Base-by-base conservation (phyloP, 2,329 filamentous ascomycete species). In the Botrytis hyacinthi region DNA sequence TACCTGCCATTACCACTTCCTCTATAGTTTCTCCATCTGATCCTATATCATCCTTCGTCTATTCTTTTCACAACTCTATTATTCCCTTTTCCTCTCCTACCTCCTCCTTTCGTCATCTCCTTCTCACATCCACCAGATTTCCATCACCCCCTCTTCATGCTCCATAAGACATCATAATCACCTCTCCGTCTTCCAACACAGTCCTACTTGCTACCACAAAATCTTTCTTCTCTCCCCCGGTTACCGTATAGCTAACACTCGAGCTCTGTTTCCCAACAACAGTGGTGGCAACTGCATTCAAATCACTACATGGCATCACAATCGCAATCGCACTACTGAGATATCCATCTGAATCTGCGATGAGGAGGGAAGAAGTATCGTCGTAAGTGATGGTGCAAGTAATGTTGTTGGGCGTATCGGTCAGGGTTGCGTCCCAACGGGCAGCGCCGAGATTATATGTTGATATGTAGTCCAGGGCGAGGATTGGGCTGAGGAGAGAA, bases 351-450 rank as follows among this genome's bases (percentile, higher is more conserved):
- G 35, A 12, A 10, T 60, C 67, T 29, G 67, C n/a, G 12, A 44
- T 44, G 48, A 70, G 40, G 10, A 60, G 20, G 5, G 48, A 59
- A 7, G 35, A 32, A 14, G 6, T 18, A 35, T 26, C n/a, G n/a
- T 29, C 26, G 29, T 70, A 70, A 16, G 37, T 59, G 10, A 60
- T 3, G 22, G 9, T 70, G 51, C 67, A 70, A 26, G 48, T 26
- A 20, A 70, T 26, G 22, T 70, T 70, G 37, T 70, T 70, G 67
- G 18, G 26, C 2, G 51, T 32, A 1, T 69, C 67, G 48, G 22
- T 69, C n/a, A 69, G 48, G 1, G n/a, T 59, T 54, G 67, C 67
- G 51, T 69, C 67, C 67, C 67, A 69, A 37, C 67, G 67, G 37
- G 37, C 8, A 22, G 35, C 40, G 6, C n/a, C 35, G 26, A 32